A percentile compares a stretch with the other conserved stretches of the same genome.
phyloP scores from a whole-genome alignment of 1,139 yeast genomes.

The Williopsis jadinii region DNA sequence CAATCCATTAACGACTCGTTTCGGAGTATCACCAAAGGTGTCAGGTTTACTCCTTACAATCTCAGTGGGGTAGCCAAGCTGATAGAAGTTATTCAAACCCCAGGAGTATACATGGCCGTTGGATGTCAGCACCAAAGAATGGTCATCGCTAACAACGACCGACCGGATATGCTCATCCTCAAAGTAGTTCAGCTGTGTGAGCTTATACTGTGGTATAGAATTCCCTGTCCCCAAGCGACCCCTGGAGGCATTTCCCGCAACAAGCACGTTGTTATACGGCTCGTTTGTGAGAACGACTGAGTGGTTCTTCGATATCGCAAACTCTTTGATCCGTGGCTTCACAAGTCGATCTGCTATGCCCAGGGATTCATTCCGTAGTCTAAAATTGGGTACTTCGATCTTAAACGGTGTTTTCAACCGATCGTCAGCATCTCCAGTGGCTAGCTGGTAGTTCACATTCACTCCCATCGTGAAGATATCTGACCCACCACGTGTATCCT shows the following conservation, averaged over 20 bases:
- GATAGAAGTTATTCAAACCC: constrained; percentile 68
- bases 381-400: constrained; percentile 25
- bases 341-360: constrained; percentile 24
- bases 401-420: constrained; percentile 29
- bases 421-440: constrained; percentile 63
- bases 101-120: constrained; percentile 57
- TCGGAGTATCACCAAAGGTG: constrained; percentile 34
- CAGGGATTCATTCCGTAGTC: constrained; percentile 23
- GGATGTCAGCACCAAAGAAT: constrained; percentile 49
- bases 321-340: constrained; percentile 34
- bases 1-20: constrained; percentile 38
- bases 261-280: constrained; percentile 36
- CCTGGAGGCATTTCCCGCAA: constrained; percentile 64
- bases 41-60: constrained; percentile 24
- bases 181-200: constrained; percentile 31
- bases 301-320: constrained; percentile 55
- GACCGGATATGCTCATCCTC: constrained; percentile 30
- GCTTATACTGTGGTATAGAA: constrained; percentile 32
- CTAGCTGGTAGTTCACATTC: constrained; percentile 58
- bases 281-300: constrained; percentile 52
- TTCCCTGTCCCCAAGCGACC: constrained; percentile 64
- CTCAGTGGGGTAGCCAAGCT: constrained; percentile 52
- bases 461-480: constrained; percentile 61
- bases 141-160: constrained; percentile 58
- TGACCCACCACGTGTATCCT: constrained; percentile 43